A percentile compares a stretch with the other conserved stretches of the same genome.
phyloP scores from a whole-genome alignment of 345 rosid species.

The Ailanthus altissimus region DNA sequence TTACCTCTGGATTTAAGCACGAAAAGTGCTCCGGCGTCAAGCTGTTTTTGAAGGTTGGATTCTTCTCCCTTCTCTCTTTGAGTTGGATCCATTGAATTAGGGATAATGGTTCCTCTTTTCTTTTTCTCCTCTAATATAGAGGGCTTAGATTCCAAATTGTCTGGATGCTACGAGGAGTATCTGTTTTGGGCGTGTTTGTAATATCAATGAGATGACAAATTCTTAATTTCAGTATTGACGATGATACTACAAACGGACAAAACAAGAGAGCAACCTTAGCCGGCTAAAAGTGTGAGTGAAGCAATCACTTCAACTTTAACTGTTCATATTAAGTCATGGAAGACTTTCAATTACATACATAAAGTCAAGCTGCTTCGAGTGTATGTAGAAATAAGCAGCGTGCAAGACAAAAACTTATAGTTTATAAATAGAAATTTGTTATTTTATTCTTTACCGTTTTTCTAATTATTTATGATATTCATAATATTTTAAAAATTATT shows the following conservation, averaged over 20 bases:
- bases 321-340: not conserved
- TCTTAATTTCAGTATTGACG: not conserved
- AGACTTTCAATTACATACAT: not conserved
- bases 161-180: not conserved
- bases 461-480: no score
- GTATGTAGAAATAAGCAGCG: not conserved
- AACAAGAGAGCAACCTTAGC: not conserved
- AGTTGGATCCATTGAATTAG: not conserved
- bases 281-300: not conserved
- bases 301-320: not conserved
- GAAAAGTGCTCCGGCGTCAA: slow-evolving; percentile 33
- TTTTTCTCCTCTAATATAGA: not conserved
- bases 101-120: not conserved
- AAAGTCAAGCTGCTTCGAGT: not conserved
- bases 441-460: no score
- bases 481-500: no score
- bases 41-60: not conserved
- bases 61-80: not conserved
- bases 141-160: not conserved
- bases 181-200: not conserved
- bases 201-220: not conserved
- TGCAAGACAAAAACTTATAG: not conserved
- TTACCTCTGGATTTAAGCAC: slow-evolving; percentile 22
- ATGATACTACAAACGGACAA: not conserved
- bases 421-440: no score